A percentile compares a stretch with the other conserved stretches of the same genome.
Evolutionary conservation across 495 filamentous ascomycete genomes (phyloP).

Genomic region (Apiosordaria backusii): DNA sequence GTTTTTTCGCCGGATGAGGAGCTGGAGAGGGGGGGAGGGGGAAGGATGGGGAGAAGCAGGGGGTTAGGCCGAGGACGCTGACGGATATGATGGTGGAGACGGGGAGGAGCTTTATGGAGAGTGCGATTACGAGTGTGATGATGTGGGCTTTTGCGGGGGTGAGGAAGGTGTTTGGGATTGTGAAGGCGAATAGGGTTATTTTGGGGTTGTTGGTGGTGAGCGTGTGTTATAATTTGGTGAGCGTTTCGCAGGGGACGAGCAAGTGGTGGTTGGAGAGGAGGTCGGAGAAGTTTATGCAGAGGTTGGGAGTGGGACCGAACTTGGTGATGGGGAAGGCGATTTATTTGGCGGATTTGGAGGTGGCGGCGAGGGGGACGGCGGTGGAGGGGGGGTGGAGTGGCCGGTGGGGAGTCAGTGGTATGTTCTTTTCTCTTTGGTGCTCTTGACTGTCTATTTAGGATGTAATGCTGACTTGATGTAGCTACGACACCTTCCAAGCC

Average conservation of each 20-base stretch:
- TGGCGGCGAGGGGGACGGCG: slow-evolving; percentile 48
- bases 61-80: slow-evolving; percentile 65
- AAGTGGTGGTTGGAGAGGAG: slow-evolving; percentile 84
- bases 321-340: slow-evolving; percentile 78
- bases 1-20: slow-evolving; percentile 53
- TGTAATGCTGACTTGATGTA: slow-evolving; percentile 19
- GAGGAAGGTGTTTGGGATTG: slow-evolving; percentile 61
- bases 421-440: slow-evolving; percentile 15
- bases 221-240: slow-evolving; percentile 63
- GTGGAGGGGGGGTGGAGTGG: slow-evolving; percentile 18
- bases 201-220: slow-evolving; percentile 64
- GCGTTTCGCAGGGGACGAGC: slow-evolving; percentile 62
- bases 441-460: slow-evolving; percentile 10
- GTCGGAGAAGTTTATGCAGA: slow-evolving; percentile 71
- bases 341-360: slow-evolving; percentile 77
- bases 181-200: slow-evolving; percentile 72
- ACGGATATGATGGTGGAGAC: slow-evolving; percentile 67
- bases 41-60: slow-evolving; percentile 39
- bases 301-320: slow-evolving; percentile 75
- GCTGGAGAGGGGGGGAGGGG: slow-evolving; percentile 33
- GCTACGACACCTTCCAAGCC: slow-evolving; percentile 53
- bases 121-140: slow-evolving; percentile 65
- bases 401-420: slow-evolving; percentile 43
- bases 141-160: slow-evolving; percentile 65
- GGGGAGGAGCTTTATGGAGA: slow-evolving; percentile 63